Base-by-base conservation (phyloP, 208 protist genomes). In the Crithidia fasciculata region DNA sequence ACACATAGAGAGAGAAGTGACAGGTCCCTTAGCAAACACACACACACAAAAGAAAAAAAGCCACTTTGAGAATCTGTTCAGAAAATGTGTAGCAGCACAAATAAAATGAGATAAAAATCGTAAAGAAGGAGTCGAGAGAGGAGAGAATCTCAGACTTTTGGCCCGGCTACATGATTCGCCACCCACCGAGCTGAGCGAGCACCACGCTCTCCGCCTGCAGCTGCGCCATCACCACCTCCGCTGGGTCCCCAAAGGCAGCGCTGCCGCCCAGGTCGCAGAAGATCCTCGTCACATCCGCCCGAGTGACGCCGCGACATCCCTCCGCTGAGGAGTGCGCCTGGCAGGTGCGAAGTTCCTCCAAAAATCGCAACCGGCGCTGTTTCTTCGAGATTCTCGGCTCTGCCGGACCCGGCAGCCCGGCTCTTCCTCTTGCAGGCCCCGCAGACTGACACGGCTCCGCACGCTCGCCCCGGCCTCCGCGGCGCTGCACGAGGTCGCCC, bases 181-280 rank as follows among this genome's bases (percentile, higher is more conserved):
- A 88, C 16, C 79, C 87, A 13, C 72, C 78, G n/a, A 59, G 82
- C 37, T 79, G 73, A 16, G 84, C 83, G 9, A 95, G 76, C 8
- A 93, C 69, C n/a, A 89, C 55, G 15, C 83, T 84, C 36, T 86
- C 82, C 5, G 88, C 72, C 43, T 92, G 77, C 41, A 95, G 76
- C 28, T 90, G 86, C 43, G 77, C 65, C 8, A 93, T 74, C n/a
- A 91, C 79, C 7, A 77, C 70, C 53, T 80, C 71, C 39, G 87
- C 74, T 45, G 80, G 74, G 43, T 88, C 82, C 3, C 86, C 86
- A 57, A 87, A 84, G 19, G 70, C 52, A 7, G 43, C 73, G 36
- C 64, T 69, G 15, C 86, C 90, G 47, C 87, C 90, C 12, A 90
- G 56, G 36, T 72, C 71, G 61, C 80, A 93, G 12, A 93, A 40